Base-by-base conservation (phyloP, 192 early-diverging fungal species). In the Podila clonocystis region DNA sequence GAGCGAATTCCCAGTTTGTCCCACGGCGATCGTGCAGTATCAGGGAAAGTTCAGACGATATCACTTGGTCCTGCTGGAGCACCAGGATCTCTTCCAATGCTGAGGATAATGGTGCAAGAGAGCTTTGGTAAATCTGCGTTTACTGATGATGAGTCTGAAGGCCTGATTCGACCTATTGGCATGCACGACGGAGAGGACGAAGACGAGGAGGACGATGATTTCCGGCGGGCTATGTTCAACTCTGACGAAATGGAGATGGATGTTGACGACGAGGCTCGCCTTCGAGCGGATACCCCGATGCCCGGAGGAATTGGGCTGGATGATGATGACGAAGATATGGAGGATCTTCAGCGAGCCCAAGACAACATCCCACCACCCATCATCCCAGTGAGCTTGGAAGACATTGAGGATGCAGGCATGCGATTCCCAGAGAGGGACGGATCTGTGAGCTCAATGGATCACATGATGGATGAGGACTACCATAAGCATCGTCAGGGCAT, bases 211-310 rank as follows among this genome's bases (percentile, higher is more conserved):
- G 77, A 80, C 9, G 77, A 80, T 20, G 77, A 80, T 6, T 80
- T 73, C 30, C 72, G 77, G 20, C 62, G 77, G 24, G 77, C 77
- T 2, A 80, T 80, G 77, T 80, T 73, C 48, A 80, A 73, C 62
- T 80, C 77, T 8, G 77, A 80, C 22, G 77, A 80, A 48, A 80
- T 80, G 77, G 70, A 80, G 57, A n/a, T 80, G 52, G 77, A 80
- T 61, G 77, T 66, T 11, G 77, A 80, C 1, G 77, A 80, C 26
- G 77, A 80, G 15, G 67, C 77, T 11, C 77, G 77, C 5, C 70
- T 80, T 17, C 59, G 77, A 9, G 77, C 77, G 1, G 77, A 80
- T 33, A 80, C 77, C 0, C 77, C 77, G 11, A 80, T 80, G 77
- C 77, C 77, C 24, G 77, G 77, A 19, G 77, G 77, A 15, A 80